A percentile compares a stretch with the other conserved stretches of the same genome.
These are phyloP conservation scores for Peronospora belbahrii DNA, from an alignment of 352 stramenopile genomes.

Conservation along the genomic window DNA sequence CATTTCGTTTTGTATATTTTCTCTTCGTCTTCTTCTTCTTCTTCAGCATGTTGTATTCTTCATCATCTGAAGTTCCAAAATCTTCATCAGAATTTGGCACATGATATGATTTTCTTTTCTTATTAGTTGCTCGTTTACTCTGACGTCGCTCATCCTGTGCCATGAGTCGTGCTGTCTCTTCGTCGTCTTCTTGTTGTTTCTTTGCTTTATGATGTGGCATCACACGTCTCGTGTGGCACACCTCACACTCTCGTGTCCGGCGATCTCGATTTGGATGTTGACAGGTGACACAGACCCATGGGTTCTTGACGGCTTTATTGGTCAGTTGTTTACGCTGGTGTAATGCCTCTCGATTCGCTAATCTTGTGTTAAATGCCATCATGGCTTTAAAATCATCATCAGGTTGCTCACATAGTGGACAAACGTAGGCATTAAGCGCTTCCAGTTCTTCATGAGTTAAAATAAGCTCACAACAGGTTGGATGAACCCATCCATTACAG, in stretches of 20 bases:
- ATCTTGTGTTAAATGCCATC: conserved; percentile 65
- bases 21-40: conserved; percentile 22
- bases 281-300: conserved; percentile 46
- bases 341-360: conserved; percentile 61
- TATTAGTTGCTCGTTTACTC: conserved; percentile 56
- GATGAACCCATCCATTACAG: conserved; percentile 89
- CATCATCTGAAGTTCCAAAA: conserved; percentile 33
- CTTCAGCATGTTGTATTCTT: conserved; percentile 30
- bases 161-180: conserved; percentile 18
- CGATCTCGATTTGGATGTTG: conserved; percentile 37
- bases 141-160: conserved; percentile 36
- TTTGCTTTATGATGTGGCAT: conserved; percentile 18
- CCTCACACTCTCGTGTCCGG: conserved; percentile 32
- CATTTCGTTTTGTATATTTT: conserved; percentile 16
- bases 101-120: conserved; percentile 70
- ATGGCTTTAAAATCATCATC: conserved; percentile 56
- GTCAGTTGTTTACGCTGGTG: conserved; percentile 33
- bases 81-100: conserved; percentile 80
- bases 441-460: conserved; percentile 83
- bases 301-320: conserved; percentile 13
- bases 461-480: conserved; percentile 77
- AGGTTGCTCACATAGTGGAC: conserved; percentile 67
- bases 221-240: conserved; percentile 29
- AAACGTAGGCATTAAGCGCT: conserved; percentile 79
- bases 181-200: conserved; percentile 9